Evolutionary conservation across 805 yeast genomes (phyloP), one percentile per base, ranked within the genome.

Genomic region (Candida krabiensis): DNA sequence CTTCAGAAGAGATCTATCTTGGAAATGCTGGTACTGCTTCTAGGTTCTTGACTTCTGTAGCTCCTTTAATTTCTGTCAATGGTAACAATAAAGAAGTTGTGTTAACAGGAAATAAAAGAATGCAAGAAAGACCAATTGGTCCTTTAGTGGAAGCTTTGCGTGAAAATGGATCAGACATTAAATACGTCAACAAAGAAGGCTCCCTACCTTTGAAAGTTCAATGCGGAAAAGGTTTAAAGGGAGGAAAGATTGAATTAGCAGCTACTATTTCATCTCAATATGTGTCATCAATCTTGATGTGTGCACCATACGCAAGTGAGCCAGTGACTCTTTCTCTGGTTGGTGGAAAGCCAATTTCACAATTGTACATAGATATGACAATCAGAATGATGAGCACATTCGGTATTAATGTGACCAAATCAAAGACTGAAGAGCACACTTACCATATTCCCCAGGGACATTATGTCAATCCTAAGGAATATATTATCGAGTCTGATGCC

Each of bases 1-100:
- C 82, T 34, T 64, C 67, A 13, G 78, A 80, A 36, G 84, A 80
- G 45, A 69, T 93, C 40, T 93, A 88, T 64, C 72, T 93, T 46
- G 99, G 99, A 41, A 93, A 93, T 58, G 98, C 99, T 1, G 99
- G 99, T 49, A 93, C 99, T 30, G 98, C 99, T 4, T 86, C 97
- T 5, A 77, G 99, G 55, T 93, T 93, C 62, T 74, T 93, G 57
- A 86, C 97, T 2, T 79, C 96, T 2, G 91, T 93, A 19, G 96
- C 96, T 14, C 76, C 96, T n/a, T 69, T 90, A 43, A 95, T 86
- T 4, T 70, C 75, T 15, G 68, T 80, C 19, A 55, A 73, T 12
- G 55, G 60, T 3, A 58, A 52, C 4, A 37, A 56, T 4, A 67
- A 72, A 23, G 56, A 69, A 42, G 79, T 89, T 19, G 67, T 79